Base-by-base conservation (phyloP, 306 rosid species). In the Quercus dentata region DNA sequence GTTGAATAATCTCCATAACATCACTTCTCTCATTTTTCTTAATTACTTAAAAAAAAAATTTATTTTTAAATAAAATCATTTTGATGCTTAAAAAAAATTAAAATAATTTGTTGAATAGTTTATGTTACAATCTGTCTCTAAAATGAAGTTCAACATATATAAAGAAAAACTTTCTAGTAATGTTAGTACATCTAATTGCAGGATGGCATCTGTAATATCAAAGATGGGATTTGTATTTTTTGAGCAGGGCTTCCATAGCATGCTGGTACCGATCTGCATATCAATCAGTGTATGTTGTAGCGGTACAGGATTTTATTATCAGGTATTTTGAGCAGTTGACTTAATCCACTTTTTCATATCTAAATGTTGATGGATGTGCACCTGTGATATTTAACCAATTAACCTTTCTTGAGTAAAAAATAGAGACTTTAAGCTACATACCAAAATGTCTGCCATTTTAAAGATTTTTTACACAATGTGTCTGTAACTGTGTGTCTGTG, bases 171-270 rank as follows among this genome's bases (percentile, higher is more conserved):
- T 71, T 69, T 35, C 52, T 35, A 69, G 28, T 67, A 30, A 59
- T 56, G 73, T 63, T 75, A 76, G 73, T 74, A 27, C 44, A 30
- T 71, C 58, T 64, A 30, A 77, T 70, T 89, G 87, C 92, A 94
- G 99, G 93, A 90, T 94, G 91, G 92, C 99, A 71, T 92, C 99
- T 70, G 99, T 94, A 54, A 91, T 91, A 81, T 94, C 99, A 63
- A 94, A 94, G 91, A 92, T 92, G 91, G 99, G 99, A 57, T 94
- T 94, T 82, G 78, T 94, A 56, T 92, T 92, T 85, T 81, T 94
- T 86, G 97, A 92, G 86, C 99, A 92, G 87, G 99, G 97, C 54
- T 94, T 94, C 88, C 88, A 78, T 75, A 87, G 78, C 81, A 73
- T 94, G 78, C 81, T 94, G 86, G 95, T 91, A 79, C 97, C 99